These are phyloP conservation scores for Teratosphaeria gauchensis DNA, from an alignment of 2,329 filamentous ascomycete species.

Conservation along the genomic window DNA sequence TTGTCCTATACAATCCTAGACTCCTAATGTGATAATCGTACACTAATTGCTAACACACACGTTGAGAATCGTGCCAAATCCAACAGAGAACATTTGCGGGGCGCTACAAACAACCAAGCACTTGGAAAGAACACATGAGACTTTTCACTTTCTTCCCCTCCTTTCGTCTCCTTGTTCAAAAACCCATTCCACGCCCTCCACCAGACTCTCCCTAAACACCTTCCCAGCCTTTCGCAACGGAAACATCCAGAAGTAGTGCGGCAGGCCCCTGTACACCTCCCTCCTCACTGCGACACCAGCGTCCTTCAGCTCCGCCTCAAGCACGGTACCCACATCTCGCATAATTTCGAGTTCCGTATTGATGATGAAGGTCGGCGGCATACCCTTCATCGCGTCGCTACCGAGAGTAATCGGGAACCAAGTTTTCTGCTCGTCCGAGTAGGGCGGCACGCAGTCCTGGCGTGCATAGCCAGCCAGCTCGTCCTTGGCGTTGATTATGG, in stretches of 20 bases:
- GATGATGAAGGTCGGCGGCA: constrained; percentile 42
- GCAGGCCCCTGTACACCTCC: constrained; percentile 33
- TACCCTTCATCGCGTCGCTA: constrained; percentile 12
- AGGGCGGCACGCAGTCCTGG: constrained; percentile 6
- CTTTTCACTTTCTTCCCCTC: background rate
- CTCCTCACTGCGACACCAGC: constrained; percentile 34
- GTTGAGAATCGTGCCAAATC: background rate
- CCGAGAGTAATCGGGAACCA: constrained; percentile 14
- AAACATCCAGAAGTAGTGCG: constrained; percentile 31
- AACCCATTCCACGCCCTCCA: constrained; percentile 14
- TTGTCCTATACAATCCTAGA: too few relatives aligned
- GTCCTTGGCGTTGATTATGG: constrained; percentile 6
- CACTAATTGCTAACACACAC: background rate
- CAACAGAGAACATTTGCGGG: too few relatives aligned
- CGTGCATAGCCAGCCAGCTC: background rate
- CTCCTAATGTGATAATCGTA: too few relatives aligned
- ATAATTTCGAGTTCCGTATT: constrained; percentile 42
- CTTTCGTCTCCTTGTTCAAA: background rate
- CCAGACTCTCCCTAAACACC: constrained; percentile 11
- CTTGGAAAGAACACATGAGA: background rate
- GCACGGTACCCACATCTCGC: constrained; percentile 43
- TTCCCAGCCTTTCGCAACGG: constrained; percentile 8
- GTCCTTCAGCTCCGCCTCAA: constrained; percentile 39
- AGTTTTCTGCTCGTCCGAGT: constrained; percentile 4
- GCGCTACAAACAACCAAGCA: too few relatives aligned